Base-by-base conservation (phyloP, 2,329 filamentous ascomycete genomes). In the Calonectria henricotiae region DNA sequence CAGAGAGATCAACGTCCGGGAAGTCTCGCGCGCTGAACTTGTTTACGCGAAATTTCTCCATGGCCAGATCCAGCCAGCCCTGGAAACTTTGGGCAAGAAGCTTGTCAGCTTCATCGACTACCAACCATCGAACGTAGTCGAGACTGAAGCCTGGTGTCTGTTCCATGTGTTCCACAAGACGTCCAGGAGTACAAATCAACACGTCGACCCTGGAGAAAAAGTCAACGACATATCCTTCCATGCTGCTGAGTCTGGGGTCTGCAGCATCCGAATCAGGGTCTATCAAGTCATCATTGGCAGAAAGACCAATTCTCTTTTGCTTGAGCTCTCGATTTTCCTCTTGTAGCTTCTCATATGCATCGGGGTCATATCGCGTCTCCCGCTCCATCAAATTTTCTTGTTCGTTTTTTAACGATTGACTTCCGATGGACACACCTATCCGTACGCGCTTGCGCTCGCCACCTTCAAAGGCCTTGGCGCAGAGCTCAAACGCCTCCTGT, bases 101-200 rank as follows among this genome's bases (percentile, higher is more conserved):
- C 79, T 96, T 94, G 81, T 98, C 96, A 12, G 96, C 96, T 83
- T 98, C 96, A 77, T 98, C 96, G 54, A 98, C 93, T 3, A 98
- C 90, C 0, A 98, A 86, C 95, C 95, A 98, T 71, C 93, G 90
- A 5, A 98, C 86, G 79, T 93, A 88, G 67, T 93, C 89, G 25
- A 98, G 86, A 0, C 87, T 89, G 80, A 98, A 98, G 0, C 94
- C 95, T 3, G 90, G 89, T 0, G 96, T 98, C 70, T 92, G 91
- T 73, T 92, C 92, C 62, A 98, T 88, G 81, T 98, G 96, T 77
- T 98, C 96, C 4, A 98, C 94, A 0, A 98, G 88, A 72, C 96
- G 90, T 70, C 96, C 96, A 0, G 96, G 96, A 0, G 96, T 98
- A 80, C 94, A 96, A 62, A 98, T 93, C 30, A 99, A 87, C 39